Conservation (phyloP, 805 yeast species). For the Cyberlindnera galapagoensis region DNA sequence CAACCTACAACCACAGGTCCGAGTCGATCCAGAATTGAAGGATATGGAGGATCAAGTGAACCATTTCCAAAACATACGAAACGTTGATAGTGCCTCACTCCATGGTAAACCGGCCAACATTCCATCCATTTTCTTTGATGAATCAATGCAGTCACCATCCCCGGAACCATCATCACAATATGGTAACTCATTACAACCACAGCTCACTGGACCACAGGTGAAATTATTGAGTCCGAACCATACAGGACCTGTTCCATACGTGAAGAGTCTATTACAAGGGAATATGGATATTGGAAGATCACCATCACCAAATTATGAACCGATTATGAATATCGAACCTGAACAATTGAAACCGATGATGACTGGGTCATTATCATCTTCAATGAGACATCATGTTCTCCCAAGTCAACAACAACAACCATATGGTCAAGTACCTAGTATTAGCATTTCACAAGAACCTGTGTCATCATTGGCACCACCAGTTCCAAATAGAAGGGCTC, state of each 20-base stretch:
- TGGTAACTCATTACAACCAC: slow-evolving; percentile 22
- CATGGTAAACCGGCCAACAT: slow-evolving; percentile 61
- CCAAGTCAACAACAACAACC: slow-evolving; percentile 1
- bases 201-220: slow-evolving; percentile 21
- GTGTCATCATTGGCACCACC: too few relatives aligned
- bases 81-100: slow-evolving; percentile 70
- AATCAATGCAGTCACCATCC: slow-evolving; percentile 13
- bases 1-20: slow-evolving; percentile 37
- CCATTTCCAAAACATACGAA: slow-evolving; percentile 64
- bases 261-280: background rate
- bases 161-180: slow-evolving; percentile 27
- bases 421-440: slow-evolving; percentile 4
- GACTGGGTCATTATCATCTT: slow-evolving; percentile 33
- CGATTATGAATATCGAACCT: slow-evolving; percentile 2
- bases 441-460: too few relatives aligned
- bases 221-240: slow-evolving; percentile 15
- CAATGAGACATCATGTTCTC: slow-evolving; percentile 8
- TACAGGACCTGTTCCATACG: slow-evolving; percentile 11
- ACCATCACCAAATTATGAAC: slow-evolving; percentile 14
- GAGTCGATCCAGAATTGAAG: slow-evolving; percentile 63
- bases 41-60: slow-evolving; percentile 72
- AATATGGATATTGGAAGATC: slow-evolving; percentile 4
- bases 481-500: slow-evolving; percentile 13
- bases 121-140: slow-evolving; percentile 32
- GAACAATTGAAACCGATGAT: slow-evolving; percentile 31